Base-by-base conservation (phyloP, 352 stramenopile genomes). In the Blastocystis sp. region DNA sequence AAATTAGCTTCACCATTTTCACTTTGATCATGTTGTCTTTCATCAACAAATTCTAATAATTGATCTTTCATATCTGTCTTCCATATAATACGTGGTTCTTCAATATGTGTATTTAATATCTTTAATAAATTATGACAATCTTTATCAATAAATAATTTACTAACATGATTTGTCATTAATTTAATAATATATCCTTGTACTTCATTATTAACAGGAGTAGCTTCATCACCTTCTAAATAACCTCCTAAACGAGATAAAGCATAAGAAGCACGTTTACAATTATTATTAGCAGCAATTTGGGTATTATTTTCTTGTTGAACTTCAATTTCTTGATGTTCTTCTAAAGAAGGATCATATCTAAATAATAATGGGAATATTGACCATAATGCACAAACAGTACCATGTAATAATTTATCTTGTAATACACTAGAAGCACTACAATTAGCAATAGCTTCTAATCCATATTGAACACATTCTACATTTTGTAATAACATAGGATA, bases 11-110 rank as follows among this genome's bases (percentile, higher is more conserved):
- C 64, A 46, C 33, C 68, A 64, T 34, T 67, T 32, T 44, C 72
- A 43, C 31, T 62, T 36, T 59, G 49, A 27, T 69, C 64, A 49
- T 68, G 36, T 46, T 79, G 76, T 25, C 27, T 35, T 19, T 37
- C 49, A 1, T 13, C 55, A 7, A 67, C 33, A 23, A 48, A 37
- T 4, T 52, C 33, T 9, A 79, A 46, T 27, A 82, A 46, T 48
- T 81, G 67, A 31, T 70, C 55, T 43, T 69, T 66, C 76, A 82
- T 82, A 31, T 56, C 34, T 11, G 67, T 34, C 52, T 78, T 80
- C 76, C 76, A 82, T 25, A 82, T 79, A 28, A 72, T 48, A n/a
- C 56, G 65, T 1, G 74, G 65, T 28, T 48, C 74, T 69, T 80
- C 72, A 28, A 72, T 48, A 57, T 77, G 73, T 19, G 64, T 55